Evolutionary conservation across 441 rosid genomes (phyloP), one percentile per base, ranked within the genome.

Genomic region (Euphorbia celastroides): DNA sequence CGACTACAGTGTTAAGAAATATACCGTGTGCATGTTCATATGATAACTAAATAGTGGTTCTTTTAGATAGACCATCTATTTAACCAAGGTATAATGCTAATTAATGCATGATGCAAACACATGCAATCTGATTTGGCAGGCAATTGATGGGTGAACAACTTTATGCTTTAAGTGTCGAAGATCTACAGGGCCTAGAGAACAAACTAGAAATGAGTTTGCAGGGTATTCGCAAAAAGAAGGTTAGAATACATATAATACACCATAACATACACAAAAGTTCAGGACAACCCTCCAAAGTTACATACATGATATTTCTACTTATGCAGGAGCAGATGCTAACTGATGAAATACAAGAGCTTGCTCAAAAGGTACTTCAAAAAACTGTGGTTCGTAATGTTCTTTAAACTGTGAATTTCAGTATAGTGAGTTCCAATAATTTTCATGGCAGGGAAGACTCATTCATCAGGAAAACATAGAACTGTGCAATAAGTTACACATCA

Each of bases 391-490:
- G 20, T 51, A 52, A 20, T 12, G 48, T 22, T 56, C 58, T 36
- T 5, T 51, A 51, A 51, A 14, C n/a, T 34, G 26, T 27, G 51
- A 26, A 41, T 7, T 61, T 27, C 4, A 41, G 50, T 54, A 58
- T 62, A 63, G 31, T 19, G 64, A 75, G 38, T 44, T 19, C 46
- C 19, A 38, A 13, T 10, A 46, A 12, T 30, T 62, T 27, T 27
- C 27, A 30, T 57, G 34, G 34, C 73, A 72, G 77, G 74, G 78
- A n/a, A 55, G 54, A 20, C 32, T 74, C 41, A 68, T 81, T 62
- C 82, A 81, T 71, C 86, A 81, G 41, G 91, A 86, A 81, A 88
- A 86, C 66, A 44, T 79, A 22, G 82, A 84, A 65, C 79, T 88
- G n/a, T 72, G 65, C 68, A 83, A 74, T 74, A 83, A 83, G 83